Base-by-base conservation (phyloP, 345 rosid genomes). In the Pistacia integerrima region DNA sequence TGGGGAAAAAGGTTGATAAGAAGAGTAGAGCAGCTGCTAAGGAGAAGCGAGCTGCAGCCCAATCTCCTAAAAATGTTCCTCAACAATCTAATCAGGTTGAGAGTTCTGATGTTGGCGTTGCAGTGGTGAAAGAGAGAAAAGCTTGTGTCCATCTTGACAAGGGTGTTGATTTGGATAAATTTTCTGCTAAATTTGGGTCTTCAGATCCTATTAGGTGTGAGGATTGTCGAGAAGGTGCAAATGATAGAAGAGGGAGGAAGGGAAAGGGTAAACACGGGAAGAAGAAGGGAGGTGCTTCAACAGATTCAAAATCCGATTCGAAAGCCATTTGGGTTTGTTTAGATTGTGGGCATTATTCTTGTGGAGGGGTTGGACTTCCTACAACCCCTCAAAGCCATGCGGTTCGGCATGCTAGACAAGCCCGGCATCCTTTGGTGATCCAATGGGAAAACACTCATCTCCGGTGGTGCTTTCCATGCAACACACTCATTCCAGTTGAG, bases 351-450 rank as follows among this genome's bases (percentile, higher is more conserved):
- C 93, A 89, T 84, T 91, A 73, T 85, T 86, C 87, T 9, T 97
- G 99, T 85, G 98, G 92, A 38, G 98, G 97, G 65, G 85, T 90
- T 82, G 98, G 98, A 30, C 85, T 94, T 52, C 99, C 99, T 17
- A 90, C 90, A 62, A 86, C 88, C 69, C 52, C 91, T 62, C 95
- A 91, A 67, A 86, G 90, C 75, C 99, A 97, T 82, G 98, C 88
- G 9, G 80, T 85, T 77, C 81, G 88, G 55, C 99, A 97, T 79
- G 83, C 83, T 74, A 88, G 88, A 76, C 84, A 83, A 77, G 84
- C 90, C 4, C 90, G 80, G 20, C 99, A 97, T 66, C 85, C 88
- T 0, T 83, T 97, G 85, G 88, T 89, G 75, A 84, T 97, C 74
- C 96, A 91, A 64, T 90, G 89, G 90, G 94, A 91, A 71, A 94